phyloP scores from a whole-genome alignment of 2,329 filamentous ascomycete genomes.

The Aspergillus sojae region DNA sequence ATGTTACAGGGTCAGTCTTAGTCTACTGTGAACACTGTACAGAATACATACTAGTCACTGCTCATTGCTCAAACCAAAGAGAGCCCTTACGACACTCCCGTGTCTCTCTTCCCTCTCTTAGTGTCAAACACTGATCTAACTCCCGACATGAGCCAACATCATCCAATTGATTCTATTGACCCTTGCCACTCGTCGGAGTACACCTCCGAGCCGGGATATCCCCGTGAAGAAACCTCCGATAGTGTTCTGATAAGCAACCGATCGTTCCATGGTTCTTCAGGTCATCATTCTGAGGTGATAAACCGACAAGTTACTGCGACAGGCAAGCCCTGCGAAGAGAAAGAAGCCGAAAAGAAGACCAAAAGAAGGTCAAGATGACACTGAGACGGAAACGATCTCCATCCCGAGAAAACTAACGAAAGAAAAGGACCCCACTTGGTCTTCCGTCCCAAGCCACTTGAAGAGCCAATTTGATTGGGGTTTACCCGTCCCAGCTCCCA shows the following conservation, averaged over 20 bases:
- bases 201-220: background rate
- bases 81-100: background rate
- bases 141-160: background rate
- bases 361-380: constrained; percentile 1
- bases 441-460: background rate
- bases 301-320: background rate
- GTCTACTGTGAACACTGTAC: background rate
- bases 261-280: background rate
- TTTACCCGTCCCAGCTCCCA: constrained; percentile 4
- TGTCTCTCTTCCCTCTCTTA: background rate
- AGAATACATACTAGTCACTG: background rate
- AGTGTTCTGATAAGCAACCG: background rate
- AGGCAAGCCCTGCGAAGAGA: background rate
- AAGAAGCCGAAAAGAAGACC: background rate
- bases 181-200: background rate
- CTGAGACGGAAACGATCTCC: background rate
- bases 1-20: background rate
- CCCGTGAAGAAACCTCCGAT: background rate
- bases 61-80: background rate
- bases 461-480: background rate
- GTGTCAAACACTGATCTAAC: background rate
- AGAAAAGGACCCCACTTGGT: background rate
- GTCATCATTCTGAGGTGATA: background rate
- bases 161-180: background rate
- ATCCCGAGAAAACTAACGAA: constrained; percentile 4